A percentile compares a stretch with the other conserved stretches of the same genome.
Conservation (phyloP, 495 filamentous ascomycete species). For the Neurospora discreta region DNA sequence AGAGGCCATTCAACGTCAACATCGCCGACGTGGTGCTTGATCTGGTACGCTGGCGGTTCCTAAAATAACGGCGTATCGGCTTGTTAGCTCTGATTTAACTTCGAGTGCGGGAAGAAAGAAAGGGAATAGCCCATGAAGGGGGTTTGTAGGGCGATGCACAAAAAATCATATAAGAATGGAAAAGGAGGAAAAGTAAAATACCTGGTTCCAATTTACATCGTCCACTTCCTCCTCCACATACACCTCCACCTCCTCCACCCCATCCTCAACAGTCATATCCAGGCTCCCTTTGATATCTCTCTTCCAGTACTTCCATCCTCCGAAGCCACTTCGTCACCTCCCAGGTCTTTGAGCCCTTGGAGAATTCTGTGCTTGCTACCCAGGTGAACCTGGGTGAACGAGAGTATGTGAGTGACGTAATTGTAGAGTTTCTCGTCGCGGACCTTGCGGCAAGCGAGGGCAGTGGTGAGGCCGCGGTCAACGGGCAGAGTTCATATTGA, state of each 20-base stretch:
- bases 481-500: neutral
- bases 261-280: neutral
- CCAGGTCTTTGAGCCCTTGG: neutral
- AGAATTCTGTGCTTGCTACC: neutral
- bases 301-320: neutral
- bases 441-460: neutral
- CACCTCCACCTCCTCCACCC: neutral
- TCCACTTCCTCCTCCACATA: neutral
- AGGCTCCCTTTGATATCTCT: neutral
- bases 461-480: neutral
- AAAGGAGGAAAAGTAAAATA: too few relatives aligned
- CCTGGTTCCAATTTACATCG: neutral
- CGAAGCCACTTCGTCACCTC: neutral
- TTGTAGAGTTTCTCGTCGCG: neutral
- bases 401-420: neutral
- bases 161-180: too few relatives aligned
- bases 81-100: neutral
- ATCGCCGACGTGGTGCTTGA: neutral
- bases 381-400: neutral
- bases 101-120: neutral
- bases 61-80: neutral
- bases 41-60: neutral
- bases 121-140: too few relatives aligned
- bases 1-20: neutral
- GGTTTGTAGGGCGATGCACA: too few relatives aligned